Conservation (phyloP, 139 green algal genomes). For the Micractinium sp. region DNA sequence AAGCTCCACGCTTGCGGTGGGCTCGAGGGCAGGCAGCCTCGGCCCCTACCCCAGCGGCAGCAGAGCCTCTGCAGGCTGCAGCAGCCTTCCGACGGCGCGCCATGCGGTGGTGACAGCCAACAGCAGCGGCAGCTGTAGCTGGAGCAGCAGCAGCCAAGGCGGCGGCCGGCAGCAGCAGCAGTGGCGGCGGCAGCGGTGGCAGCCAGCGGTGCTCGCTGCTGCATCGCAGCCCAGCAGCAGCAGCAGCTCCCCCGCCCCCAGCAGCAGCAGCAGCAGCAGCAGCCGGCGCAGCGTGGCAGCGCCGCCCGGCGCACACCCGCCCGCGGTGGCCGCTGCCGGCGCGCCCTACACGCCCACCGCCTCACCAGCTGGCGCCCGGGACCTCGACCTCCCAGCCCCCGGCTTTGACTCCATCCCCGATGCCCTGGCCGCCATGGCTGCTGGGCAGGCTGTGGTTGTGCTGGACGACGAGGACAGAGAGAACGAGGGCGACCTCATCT, state of each 20-base stretch:
- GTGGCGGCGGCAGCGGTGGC: neutral
- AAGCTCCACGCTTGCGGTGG: too few relatives aligned
- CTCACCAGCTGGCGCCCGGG: neutral
- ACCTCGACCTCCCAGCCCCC: slow-evolving; percentile 30
- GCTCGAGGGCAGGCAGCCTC: too few relatives aligned
- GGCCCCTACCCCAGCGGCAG: neutral
- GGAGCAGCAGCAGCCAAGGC: neutral
- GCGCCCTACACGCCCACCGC: neutral
- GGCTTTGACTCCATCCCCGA: slow-evolving; percentile 52
- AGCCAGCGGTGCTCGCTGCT: neutral
- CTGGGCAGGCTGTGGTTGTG: slow-evolving; percentile 92
- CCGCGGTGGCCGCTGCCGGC: neutral
- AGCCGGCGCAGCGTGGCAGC: neutral
- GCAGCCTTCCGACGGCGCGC: too few relatives aligned
- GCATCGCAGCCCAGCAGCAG: neutral
- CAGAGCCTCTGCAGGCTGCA: neutral
- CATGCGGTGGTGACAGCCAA: neutral
- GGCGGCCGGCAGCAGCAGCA: neutral
- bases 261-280: neutral
- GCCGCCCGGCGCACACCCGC: neutral
- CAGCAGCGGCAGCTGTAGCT: neutral
- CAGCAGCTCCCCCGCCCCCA: neutral
- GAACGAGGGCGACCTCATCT: slow-evolving; percentile 99
- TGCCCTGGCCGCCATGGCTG: slow-evolving; percentile 67
- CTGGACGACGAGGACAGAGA: slow-evolving; percentile 97